These are phyloP conservation scores for Nicotiana otophora DNA, from an alignment of 257 asterid genomes.

Conservation along the genomic window DNA sequence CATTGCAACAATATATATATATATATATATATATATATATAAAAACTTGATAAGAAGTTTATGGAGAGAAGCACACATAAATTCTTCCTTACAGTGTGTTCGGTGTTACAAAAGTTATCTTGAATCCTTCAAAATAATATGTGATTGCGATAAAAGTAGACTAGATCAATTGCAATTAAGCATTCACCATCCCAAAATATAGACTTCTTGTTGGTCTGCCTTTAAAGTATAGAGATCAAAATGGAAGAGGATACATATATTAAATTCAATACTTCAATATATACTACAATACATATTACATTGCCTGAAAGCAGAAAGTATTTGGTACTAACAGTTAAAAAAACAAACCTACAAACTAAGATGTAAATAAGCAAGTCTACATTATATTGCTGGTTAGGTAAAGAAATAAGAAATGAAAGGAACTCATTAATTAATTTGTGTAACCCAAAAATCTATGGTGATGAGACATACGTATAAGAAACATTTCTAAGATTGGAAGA, in stretches of 20 bases:
- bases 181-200: neutral
- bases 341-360: neutral
- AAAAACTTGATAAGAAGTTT: too few relatives aligned
- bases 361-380: neutral
- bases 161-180: neutral
- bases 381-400: neutral
- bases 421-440: too few relatives aligned
- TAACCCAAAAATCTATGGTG: neutral
- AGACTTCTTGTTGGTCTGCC: neutral
- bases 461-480: conserved; percentile 6
- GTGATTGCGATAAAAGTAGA: neutral
- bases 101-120: neutral
- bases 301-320: neutral
- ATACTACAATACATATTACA: neutral
- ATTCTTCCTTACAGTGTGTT: too few relatives aligned
- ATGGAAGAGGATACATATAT: neutral
- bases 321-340: neutral
- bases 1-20: too few relatives aligned
- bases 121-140: too few relatives aligned
- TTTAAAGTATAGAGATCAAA: neutral
- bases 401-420: neutral
- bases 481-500: conserved; percentile 14
- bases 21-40: too few relatives aligned
- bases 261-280: neutral
- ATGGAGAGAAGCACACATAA: too few relatives aligned